Evolutionary conservation across 2,329 filamentous ascomycete genomes (phyloP).

Genomic region (Fusarium circinatum): DNA sequence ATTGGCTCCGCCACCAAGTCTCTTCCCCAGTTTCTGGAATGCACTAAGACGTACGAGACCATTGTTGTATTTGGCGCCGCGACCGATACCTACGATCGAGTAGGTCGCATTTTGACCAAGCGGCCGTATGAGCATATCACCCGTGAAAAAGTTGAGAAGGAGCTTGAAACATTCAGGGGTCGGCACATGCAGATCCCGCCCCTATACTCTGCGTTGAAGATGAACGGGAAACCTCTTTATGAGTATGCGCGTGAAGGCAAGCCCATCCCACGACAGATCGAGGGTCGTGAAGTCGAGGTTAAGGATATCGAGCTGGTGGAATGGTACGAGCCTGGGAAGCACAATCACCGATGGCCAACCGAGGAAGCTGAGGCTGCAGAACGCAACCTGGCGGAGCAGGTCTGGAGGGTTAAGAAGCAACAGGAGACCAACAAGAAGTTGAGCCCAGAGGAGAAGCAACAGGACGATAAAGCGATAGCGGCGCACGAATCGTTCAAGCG

Average conservation of each 20-base stretch:
- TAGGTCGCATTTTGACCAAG: slow-evolving; percentile 83
- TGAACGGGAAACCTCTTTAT: slow-evolving; percentile 93
- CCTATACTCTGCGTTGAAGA: slow-evolving; percentile 90
- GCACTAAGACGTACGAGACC: slow-evolving; percentile 94
- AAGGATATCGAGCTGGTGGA: slow-evolving; percentile 82
- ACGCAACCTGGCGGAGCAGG: slow-evolving; percentile 79
- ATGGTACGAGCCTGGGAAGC: slow-evolving; percentile 84
- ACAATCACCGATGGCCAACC: slow-evolving; percentile 81
- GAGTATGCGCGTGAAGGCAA: slow-evolving; percentile 94
- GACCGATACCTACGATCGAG: slow-evolving; percentile 90
- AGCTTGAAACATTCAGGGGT: slow-evolving; percentile 79
- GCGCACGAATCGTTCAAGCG: slow-evolving; percentile 68
- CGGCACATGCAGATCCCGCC: slow-evolving; percentile 90
- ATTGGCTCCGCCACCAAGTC: slow-evolving; percentile 89
- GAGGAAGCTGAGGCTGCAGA: slow-evolving; percentile 81
- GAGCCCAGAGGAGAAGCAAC: slow-evolving; percentile 64
- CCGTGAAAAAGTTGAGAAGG: slow-evolving; percentile 78
- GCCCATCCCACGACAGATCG: slow-evolving; percentile 85
- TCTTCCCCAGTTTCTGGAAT: slow-evolving; percentile 80
- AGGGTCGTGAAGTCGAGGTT: slow-evolving; percentile 82
- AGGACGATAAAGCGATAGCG: slow-evolving; percentile 64
- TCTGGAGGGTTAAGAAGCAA: slow-evolving; percentile 70
- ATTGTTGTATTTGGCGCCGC: slow-evolving; percentile 89
- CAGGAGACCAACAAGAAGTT: slow-evolving; percentile 61
- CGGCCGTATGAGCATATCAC: slow-evolving; percentile 85